Percentiles rank a stretch among this genome's conserved stretches.
Conservation (phyloP, 495 filamentous ascomycete species). For the Trichoderma gamsii region DNA sequence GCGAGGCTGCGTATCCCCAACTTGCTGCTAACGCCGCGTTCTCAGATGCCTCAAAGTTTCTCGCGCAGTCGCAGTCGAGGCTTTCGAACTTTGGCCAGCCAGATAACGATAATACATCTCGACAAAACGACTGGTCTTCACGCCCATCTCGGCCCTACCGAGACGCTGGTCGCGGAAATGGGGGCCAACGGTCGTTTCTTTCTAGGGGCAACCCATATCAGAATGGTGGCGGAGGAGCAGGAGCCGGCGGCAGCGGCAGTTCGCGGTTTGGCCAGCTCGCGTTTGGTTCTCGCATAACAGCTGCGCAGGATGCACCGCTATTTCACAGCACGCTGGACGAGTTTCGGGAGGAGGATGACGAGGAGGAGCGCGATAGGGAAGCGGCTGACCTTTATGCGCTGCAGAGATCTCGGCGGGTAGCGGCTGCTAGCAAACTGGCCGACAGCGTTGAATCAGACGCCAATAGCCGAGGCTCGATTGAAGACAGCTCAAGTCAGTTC, state of each 20-base stretch:
- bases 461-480: conserved; percentile 51
- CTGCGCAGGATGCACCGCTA: conserved; percentile 70
- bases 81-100: conserved; percentile 51
- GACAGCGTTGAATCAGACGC: conserved; percentile 78
- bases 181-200: conserved; percentile 30
- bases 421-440: conserved; percentile 69
- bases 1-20: not conserved
- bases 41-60: conserved; percentile 90
- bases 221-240: conserved; percentile 27
- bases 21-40: conserved; percentile 15
- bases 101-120: conserved; percentile 22
- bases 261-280: conserved; percentile 70
- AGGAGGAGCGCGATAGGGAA: conserved; percentile 83
- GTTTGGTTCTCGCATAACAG: conserved; percentile 65
- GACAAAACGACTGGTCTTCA: conserved; percentile 27
- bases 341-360: conserved; percentile 83
- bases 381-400: conserved; percentile 89
- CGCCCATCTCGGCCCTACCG: conserved; percentile 26
- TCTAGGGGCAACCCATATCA: conserved; percentile 67
- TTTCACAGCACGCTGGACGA: conserved; percentile 77
- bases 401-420: conserved; percentile 79
- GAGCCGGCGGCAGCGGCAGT: conserved; percentile 20
- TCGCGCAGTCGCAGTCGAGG: conserved; percentile 94
- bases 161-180: conserved; percentile 18
- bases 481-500: conserved; percentile 44